Evolutionary conservation across 1,284 basidiomycete genomes (phyloP), one percentile per base, ranked within the genome.

Genomic region (Moniliella sp.): DNA sequence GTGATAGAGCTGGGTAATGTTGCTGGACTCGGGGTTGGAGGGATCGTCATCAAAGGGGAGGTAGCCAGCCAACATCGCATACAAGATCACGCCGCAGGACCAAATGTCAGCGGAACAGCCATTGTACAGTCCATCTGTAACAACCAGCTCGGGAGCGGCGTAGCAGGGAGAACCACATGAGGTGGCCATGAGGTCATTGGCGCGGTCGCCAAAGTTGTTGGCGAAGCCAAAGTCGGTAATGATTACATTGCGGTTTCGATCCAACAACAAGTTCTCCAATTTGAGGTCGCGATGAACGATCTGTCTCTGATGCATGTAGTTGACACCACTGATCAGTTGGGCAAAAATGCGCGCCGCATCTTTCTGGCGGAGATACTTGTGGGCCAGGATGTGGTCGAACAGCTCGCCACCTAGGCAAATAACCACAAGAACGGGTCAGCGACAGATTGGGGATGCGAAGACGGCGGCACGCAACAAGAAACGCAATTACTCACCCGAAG

Each of bases 1-100:
- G 62, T 81, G 84, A 74, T 97, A 99, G 32, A 99, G 68, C n/a
- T 94, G 69, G 59, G 94, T 97, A 69, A 97, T 97, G 65, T 97
- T 97, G 66, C 97, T 86, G 37, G 88, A 88, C 43, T 97, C 91
- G 2, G 91, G 91, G 62, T 97, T 99, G 18, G 76, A 77, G 1
- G 91, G 91, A 63, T 99, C 91, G 61, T 97, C 91, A 63, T 97
- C 91, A 61, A 94, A 99, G n/a, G 91, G 91, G 18, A 99, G 74
- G 59, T 97, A 97, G 5, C 91, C 91, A 1, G 88, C 84, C 8
- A 97, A 73, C 88, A 99, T 97, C 35, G 91, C 91, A 61, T 94
- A 99, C 4, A 99, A 70, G 49, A 99, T 99, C 44, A 99, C 91
- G 42, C 91, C 91, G 50, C 91, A 97, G 9, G 78, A 83, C 91